These are phyloP conservation scores for Microdochium bolleyi DNA, from an alignment of 2,329 filamentous ascomycete genomes.

Conservation along the genomic window DNA sequence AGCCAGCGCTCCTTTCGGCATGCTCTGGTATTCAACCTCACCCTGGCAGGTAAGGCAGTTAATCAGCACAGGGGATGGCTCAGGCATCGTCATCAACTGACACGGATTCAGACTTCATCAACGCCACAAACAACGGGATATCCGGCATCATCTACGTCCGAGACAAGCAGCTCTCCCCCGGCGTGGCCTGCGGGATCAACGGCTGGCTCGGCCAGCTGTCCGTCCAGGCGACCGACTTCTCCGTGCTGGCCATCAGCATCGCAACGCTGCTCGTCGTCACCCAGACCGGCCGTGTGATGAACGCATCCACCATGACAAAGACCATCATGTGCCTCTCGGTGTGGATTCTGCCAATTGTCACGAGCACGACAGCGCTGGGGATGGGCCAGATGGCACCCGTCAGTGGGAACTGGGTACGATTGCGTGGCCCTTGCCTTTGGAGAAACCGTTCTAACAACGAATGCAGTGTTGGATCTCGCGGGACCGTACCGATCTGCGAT, in stretches of 20 bases:
- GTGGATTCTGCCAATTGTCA: slow-evolving; percentile 31
- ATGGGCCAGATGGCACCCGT: slow-evolving; percentile 24
- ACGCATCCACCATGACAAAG: slow-evolving; percentile 17
- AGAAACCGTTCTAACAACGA: background rate
- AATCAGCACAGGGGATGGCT: too few species aligned
- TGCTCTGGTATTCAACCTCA: slow-evolving; percentile 12
- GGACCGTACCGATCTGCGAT: slow-evolving; percentile 28
- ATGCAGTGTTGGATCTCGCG: slow-evolving; percentile 33
- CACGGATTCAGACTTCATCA: slow-evolving; percentile 33
- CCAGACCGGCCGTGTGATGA: slow-evolving; percentile 21
- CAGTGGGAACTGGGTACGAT: slow-evolving; percentile 29
- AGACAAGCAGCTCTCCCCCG: slow-evolving; percentile 15
- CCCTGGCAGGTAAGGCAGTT: slow-evolving; percentile 11
- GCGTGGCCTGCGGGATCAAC: slow-evolving; percentile 28
- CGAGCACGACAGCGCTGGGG: slow-evolving; percentile 21
- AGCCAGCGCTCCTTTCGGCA: slow-evolving; percentile 14
- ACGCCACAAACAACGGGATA: slow-evolving; percentile 31
- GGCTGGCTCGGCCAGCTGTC: slow-evolving; percentile 36
- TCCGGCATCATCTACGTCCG: slow-evolving; percentile 27
- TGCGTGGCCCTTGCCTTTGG: background rate
- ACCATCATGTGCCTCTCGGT: slow-evolving; percentile 25
- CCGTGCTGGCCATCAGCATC: slow-evolving; percentile 34
- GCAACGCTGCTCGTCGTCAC: slow-evolving; percentile 30
- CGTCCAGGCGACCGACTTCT: slow-evolving; percentile 33
- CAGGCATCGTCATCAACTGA: too few species aligned